Percentiles rank a stretch among this genome's conserved stretches.
Conservation (phyloP, 2,329 filamentous ascomycete species). For the Arthrobotrys musiformis region DNA sequence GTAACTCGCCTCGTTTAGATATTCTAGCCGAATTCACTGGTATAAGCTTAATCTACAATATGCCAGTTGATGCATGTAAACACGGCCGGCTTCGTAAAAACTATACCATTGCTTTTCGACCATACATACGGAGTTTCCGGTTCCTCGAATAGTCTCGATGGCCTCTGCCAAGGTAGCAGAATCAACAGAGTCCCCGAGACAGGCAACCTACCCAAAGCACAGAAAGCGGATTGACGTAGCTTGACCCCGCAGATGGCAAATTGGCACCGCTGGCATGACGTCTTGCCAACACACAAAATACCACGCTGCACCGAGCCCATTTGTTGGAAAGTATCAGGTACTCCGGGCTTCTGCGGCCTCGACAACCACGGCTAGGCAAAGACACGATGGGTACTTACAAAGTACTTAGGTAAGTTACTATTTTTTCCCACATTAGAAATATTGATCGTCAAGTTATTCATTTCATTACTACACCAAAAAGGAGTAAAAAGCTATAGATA, state of each 20-base stretch:
- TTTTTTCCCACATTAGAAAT: no score
- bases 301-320: neutral
- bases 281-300: conserved; percentile 22
- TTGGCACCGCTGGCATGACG: conserved; percentile 20
- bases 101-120: neutral
- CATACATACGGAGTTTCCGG: neutral
- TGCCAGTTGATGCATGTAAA: no score
- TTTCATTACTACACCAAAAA: conserved; percentile 8
- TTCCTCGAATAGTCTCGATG: neutral
- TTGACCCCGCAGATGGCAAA: neutral
- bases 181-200: neutral
- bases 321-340: neutral
- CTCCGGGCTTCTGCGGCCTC: neutral
- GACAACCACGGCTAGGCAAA: no score
- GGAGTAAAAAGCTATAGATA: conserved; percentile 13
- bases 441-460: conserved; percentile 10
- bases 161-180: neutral
- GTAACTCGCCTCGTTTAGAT: neutral
- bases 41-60: no score
- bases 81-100: neutral
- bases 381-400: neutral
- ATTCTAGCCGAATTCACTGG: no score
- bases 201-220: neutral
- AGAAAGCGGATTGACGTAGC: conserved; percentile 13
- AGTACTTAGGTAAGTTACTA: no score